Conservation (phyloP, 164 flowering plant genomes). For the Umbilicus rupestris region DNA sequence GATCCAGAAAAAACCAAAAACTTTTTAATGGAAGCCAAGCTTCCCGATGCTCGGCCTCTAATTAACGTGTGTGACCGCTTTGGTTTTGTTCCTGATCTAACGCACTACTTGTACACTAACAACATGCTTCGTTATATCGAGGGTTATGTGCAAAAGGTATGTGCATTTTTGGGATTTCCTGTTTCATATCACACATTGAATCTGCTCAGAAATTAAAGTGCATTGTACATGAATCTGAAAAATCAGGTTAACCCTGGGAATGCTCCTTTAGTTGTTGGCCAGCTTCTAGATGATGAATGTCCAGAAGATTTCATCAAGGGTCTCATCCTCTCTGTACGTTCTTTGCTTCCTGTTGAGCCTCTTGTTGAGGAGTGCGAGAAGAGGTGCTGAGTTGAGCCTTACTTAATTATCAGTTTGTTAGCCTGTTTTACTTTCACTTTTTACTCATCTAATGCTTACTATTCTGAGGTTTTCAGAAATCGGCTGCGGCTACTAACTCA, state of each 20-base stretch:
- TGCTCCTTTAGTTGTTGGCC: slow-evolving; percentile 99
- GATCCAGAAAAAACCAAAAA: slow-evolving; percentile 95
- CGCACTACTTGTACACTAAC: slow-evolving; percentile 80
- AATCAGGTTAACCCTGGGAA: slow-evolving; percentile 87
- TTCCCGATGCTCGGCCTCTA: slow-evolving; percentile 96
- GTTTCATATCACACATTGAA: too few species aligned
- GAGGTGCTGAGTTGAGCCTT: too few species aligned
- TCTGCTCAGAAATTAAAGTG: too few species aligned
- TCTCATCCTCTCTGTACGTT: slow-evolving; percentile 70
- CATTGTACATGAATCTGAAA: too few species aligned
- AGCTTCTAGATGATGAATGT: slow-evolving; percentile 95
- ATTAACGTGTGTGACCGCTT: slow-evolving; percentile 98
- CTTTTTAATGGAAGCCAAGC: slow-evolving; percentile 96
- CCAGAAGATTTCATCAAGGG: slow-evolving; percentile 99
- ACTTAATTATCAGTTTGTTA: too few species aligned
- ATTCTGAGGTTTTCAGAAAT: slow-evolving; percentile 43
- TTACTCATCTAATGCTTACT: too few species aligned
- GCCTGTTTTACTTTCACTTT: too few species aligned
- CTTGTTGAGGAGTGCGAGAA: slow-evolving; percentile 97
- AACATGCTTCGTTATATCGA: slow-evolving; percentile 99
- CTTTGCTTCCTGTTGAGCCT: slow-evolving; percentile 97
- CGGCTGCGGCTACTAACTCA: slow-evolving; percentile 93
- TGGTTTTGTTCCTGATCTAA: slow-evolving; percentile 97
- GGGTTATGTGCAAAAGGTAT: slow-evolving; percentile 97
- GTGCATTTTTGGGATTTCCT: too few species aligned